Conservation (phyloP, 2,329 filamentous ascomycete species). For the Emericellopsis atlantica region DNA sequence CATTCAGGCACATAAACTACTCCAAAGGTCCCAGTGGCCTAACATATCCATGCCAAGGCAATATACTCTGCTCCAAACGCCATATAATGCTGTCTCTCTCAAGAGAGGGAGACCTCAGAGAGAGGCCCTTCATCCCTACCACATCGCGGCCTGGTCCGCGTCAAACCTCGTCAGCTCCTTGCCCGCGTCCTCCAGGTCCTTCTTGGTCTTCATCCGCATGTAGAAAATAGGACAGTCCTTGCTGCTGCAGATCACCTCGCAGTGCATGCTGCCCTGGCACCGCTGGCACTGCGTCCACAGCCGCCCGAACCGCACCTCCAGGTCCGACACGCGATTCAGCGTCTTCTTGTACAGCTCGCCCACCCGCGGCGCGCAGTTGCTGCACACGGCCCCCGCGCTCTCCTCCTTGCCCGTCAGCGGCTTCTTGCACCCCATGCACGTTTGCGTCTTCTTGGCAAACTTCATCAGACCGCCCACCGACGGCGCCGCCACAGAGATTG, state of each 20-base stretch:
- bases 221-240: constrained; percentile 99
- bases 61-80: no score
- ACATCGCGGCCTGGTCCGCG: constrained; percentile 59
- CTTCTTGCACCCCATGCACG: constrained; percentile 99
- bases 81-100: no score
- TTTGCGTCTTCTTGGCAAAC: constrained; percentile 94
- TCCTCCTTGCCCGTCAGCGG: constrained; percentile 72
- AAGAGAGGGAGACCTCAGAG: no score
- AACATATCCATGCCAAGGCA: no score
- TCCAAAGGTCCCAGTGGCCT: no score
- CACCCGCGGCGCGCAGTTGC: constrained; percentile 70
- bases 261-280: constrained; percentile 95
- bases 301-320: constrained; percentile 84
- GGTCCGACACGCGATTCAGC: constrained; percentile 73
- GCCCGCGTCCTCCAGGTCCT: constrained; percentile 90
- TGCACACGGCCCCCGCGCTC: constrained; percentile 74
- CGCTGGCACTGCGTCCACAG: constrained; percentile 98
- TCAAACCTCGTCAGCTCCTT: constrained; percentile 88
- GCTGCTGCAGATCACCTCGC: constrained; percentile 93
- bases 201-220: constrained; percentile 99
- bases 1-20: no score
- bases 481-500: constrained; percentile 84
- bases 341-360: constrained; percentile 92
- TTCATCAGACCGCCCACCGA: constrained; percentile 93
- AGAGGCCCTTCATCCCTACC: no score